Conservation (phyloP, 345 rosid genomes). For the Citrus sp. region DNA sequence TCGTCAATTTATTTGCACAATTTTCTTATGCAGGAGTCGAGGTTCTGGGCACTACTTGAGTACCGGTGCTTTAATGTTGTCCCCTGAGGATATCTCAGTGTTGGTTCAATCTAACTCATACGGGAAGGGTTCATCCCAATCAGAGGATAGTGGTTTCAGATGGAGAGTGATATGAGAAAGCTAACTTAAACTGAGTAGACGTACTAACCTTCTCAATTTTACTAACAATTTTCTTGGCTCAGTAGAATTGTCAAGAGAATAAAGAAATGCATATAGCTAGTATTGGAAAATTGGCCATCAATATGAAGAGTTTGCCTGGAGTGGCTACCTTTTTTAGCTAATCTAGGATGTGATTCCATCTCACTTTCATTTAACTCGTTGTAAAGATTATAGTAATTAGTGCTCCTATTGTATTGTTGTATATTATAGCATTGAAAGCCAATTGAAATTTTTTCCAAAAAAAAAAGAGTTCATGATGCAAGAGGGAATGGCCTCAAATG, state of each 20-base stretch:
- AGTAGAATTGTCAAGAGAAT: not conserved
- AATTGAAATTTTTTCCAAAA: not conserved
- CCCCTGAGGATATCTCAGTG: constrained; percentile 64
- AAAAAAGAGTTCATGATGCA: not conserved
- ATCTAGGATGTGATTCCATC: constrained; percentile 10
- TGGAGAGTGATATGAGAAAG: not conserved
- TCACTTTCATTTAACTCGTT: not conserved
- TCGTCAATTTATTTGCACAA: not conserved
- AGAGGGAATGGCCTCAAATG: not conserved
- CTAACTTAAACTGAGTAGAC: constrained; percentile 7
- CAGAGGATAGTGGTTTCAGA: constrained; percentile 5
- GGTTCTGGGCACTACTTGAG: constrained; percentile 69
- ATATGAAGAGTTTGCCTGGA: not conserved
- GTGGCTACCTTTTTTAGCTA: not conserved
- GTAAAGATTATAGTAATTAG: constrained; percentile 7
- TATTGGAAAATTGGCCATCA: not conserved
- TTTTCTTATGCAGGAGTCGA: constrained; percentile 43
- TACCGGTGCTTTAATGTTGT: constrained; percentile 44
- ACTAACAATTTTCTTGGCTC: not conserved
- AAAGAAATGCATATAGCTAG: not conserved
- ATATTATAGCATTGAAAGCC: not conserved
- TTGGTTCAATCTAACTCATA: constrained; percentile 42
- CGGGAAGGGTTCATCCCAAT: constrained; percentile 25
- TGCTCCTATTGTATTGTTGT: not conserved
- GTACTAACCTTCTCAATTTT: not conserved